Evolutionary conservation across 129 eudicot species (phyloP).

Genomic region (Rutidosis leptorrhynchoides): DNA sequence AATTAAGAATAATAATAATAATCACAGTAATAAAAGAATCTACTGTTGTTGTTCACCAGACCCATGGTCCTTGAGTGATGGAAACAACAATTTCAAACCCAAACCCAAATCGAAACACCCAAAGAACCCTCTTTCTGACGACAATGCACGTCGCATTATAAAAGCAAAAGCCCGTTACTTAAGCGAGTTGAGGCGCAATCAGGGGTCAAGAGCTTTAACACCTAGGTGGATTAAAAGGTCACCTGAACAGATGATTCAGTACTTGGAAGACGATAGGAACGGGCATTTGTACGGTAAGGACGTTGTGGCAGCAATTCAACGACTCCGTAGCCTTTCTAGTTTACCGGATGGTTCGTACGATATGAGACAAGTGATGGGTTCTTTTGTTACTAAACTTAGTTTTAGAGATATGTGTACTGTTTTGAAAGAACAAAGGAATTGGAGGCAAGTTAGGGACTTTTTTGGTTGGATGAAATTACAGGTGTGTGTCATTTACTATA

Average conservation of each 20-base stretch:
- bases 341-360: conserved; percentile 65
- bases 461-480: conserved; percentile 96
- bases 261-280: conserved; percentile 81
- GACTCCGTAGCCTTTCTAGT: conserved; percentile 62
- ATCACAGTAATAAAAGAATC: too few species aligned
- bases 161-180: conserved; percentile 67
- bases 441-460: conserved; percentile 86
- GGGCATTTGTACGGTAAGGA: conserved; percentile 89
- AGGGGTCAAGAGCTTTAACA: conserved; percentile 69
- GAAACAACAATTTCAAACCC: conserved; percentile 67
- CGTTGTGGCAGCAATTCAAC: conserved; percentile 82
- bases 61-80: conserved; percentile 84
- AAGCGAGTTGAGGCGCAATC: conserved; percentile 76
- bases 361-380: conserved; percentile 75
- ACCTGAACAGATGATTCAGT: conserved; percentile 91
- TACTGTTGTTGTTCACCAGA: conserved; percentile 39
- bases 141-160: conserved; percentile 86
- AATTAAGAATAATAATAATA: too few species aligned
- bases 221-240: conserved; percentile 82
- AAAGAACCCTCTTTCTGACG: conserved; percentile 76
- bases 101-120: conserved; percentile 79
- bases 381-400: conserved; percentile 74
- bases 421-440: conserved; percentile 74
- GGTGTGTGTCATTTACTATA: conserved; percentile 33
- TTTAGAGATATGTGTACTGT: conserved; percentile 90